Evolutionary conservation across 495 filamentous ascomycete species (phyloP), one percentile per base, ranked within the genome.

Genomic region (Penicillium pancosmium): DNA sequence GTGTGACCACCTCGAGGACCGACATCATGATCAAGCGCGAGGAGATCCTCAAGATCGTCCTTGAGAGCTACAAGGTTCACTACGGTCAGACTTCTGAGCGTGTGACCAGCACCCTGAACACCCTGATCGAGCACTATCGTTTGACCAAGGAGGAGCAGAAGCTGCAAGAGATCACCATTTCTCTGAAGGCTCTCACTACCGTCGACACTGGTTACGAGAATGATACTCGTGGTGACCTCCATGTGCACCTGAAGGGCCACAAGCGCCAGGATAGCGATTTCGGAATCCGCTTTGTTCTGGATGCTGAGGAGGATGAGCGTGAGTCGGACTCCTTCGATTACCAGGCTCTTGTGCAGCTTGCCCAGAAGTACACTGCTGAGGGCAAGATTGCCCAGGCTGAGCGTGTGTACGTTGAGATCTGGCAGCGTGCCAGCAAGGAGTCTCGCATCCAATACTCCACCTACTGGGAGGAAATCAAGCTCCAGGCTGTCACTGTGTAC

Each of bases 51-150:
- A 48, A 66, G 18, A 50, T 75, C 6, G 46, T 77, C 4, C 60
- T 77, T 5, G 74, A 77, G 57, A 66, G 66, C 63, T 77, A 74
- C 60, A 69, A 71, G 60, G 51, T 68, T 8, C 69, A 74, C 57
- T 77, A 77, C 36, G 72, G 72, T 4, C 56, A 57, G 4, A 68
- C 48, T 8, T 71, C 70, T 21, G 72, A 73, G 53, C 67, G 70
- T 44, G 68, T 72, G 12, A 60, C 69, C 12, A 61, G 54, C 5
- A 70, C 68, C 3, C 40, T 70, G 15, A 68, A 63, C 33, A 57
- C 68, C 43, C 61, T 77, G 13, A 57, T 66, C n/a, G 68, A 71
- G 56, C 74, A 77, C 58, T 75, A 73, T 49, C 60, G 63, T 34
- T 31, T 64, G 36, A 71, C 70, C 15, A 63, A 66, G 52, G 60